Evolutionary conservation across 140 eudicot genomes (phyloP).

Genomic region (Bidens hawaiensis): DNA sequence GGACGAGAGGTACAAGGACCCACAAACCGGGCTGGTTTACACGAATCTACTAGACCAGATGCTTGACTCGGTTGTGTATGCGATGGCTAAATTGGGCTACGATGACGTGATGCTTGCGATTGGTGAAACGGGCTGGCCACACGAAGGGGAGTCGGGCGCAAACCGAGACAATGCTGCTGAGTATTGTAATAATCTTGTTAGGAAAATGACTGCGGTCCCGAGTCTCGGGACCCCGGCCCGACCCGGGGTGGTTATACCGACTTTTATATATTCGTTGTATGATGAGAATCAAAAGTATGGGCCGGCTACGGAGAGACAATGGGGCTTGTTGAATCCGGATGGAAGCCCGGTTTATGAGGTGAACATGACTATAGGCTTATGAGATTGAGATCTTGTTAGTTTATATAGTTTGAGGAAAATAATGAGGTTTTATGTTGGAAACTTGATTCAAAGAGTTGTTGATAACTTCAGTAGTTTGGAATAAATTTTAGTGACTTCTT

Average conservation of each 20-base stretch:
- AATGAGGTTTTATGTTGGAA: not conserved
- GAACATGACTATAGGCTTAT: slow-evolving; percentile 25
- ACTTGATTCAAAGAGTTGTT: not conserved
- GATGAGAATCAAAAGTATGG: slow-evolving; percentile 75
- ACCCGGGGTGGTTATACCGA: slow-evolving; percentile 52
- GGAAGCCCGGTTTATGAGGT: slow-evolving; percentile 54
- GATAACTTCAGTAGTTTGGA: not conserved
- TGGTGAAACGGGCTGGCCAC: slow-evolving; percentile 92
- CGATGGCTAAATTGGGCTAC: slow-evolving; percentile 57
- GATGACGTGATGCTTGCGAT: slow-evolving; percentile 39
- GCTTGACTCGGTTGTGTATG: slow-evolving; percentile 75
- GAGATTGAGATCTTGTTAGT: not conserved
- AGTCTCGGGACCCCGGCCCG: slow-evolving; percentile 75
- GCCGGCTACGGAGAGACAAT: slow-evolving; percentile 68
- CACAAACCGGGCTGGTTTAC: slow-evolving; percentile 45
- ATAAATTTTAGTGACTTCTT: too few relatives aligned
- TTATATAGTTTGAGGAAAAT: not conserved
- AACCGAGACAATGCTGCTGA: slow-evolving; percentile 70
- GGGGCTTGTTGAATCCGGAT: slow-evolving; percentile 59
- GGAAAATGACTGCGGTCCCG: slow-evolving; percentile 37
- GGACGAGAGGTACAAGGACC: slow-evolving; percentile 42
- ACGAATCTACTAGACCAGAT: slow-evolving; percentile 69
- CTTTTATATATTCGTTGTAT: slow-evolving; percentile 64
- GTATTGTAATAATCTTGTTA: slow-evolving; percentile 54
- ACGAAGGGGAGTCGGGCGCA: slow-evolving; percentile 71